A percentile compares a stretch with the other conserved stretches of the same genome.
Evolutionary conservation across 1,284 basidiomycete genomes (phyloP).

Genomic region (Thecaphora thlaspeos): DNA sequence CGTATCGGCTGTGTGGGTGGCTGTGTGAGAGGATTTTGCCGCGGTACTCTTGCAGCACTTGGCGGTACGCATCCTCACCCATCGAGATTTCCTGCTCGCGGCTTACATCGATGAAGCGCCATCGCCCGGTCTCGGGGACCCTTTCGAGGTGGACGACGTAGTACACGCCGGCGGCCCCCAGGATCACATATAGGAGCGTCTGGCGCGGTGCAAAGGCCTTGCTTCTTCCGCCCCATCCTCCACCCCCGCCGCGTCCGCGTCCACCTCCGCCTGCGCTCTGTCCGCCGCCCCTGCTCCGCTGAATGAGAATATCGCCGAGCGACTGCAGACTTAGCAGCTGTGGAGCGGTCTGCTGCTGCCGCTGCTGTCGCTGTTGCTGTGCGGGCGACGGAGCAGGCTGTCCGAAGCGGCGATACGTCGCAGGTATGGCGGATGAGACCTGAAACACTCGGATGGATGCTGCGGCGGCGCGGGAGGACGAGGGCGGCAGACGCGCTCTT

Average conservation of each 20-base stretch:
- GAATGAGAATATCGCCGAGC: no score
- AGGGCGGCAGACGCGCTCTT: no score
- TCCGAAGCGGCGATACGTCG: slow-evolving; percentile 4
- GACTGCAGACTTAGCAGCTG: no score
- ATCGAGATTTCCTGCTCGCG: slow-evolving; percentile 41
- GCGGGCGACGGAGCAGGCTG: slow-evolving; percentile 2
- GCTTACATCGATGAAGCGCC: slow-evolving; percentile 53
- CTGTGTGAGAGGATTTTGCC: slow-evolving; percentile 68
- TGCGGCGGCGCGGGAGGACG: no score
- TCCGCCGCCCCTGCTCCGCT: no score
- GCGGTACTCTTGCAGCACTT: slow-evolving; percentile 65
- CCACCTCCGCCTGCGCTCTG: neutral
- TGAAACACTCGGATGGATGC: slow-evolving; percentile 1
- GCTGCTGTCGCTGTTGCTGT: neutral
- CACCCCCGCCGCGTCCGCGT: slow-evolving; percentile 1
- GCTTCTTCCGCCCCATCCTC: slow-evolving; percentile 7
- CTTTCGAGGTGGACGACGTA: slow-evolving; percentile 51
- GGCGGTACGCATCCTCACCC: slow-evolving; percentile 63
- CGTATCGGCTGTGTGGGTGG: slow-evolving; percentile 68
- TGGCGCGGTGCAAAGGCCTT: slow-evolving; percentile 18
- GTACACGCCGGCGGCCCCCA: slow-evolving; percentile 42
- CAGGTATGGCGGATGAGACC: neutral
- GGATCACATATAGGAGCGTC: slow-evolving; percentile 24
- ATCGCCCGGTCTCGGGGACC: slow-evolving; percentile 52
- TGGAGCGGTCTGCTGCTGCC: slow-evolving; percentile 2